Conservation (phyloP, 768 basidiomycete genomes). For the Coprinopsis strossmayeri region DNA sequence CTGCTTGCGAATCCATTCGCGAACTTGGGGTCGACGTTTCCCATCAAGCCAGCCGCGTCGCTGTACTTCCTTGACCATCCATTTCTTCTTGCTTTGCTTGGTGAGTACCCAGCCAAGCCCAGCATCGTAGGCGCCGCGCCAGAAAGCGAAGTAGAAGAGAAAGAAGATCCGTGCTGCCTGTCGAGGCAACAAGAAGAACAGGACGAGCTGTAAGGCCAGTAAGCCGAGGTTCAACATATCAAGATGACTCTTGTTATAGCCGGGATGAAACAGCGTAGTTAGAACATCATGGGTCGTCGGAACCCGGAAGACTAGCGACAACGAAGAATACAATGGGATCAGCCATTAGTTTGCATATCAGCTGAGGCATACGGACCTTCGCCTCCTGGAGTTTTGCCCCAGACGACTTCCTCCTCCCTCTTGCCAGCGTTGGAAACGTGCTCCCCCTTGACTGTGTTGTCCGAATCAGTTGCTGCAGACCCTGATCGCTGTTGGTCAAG, state of each 20-base stretch:
- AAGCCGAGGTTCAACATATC: conserved; percentile 81
- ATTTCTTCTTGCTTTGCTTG: conserved; percentile 91
- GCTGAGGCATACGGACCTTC: conserved; percentile 46
- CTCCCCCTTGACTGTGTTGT: conserved; percentile 10
- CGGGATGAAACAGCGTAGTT: conserved; percentile 78
- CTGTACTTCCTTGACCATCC: conserved; percentile 82
- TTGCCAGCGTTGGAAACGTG: conserved; percentile 11
- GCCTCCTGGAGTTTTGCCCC: conserved; percentile 82
- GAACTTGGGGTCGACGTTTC: conserved; percentile 49
- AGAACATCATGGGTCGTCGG: conserved; percentile 90
- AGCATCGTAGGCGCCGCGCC: conserved; percentile 86
- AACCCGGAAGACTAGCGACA: conserved; percentile 73
- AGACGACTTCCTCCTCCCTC: conserved; percentile 56
- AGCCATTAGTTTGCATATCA: conserved; percentile 5
- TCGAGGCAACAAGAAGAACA: conserved; percentile 65
- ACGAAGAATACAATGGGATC: conserved; percentile 10
- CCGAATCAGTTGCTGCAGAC: conserved; percentile 8
- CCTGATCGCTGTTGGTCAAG: not conserved
- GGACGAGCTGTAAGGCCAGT: conserved; percentile 67
- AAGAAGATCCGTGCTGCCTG: conserved; percentile 60
- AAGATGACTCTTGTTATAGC: conserved; percentile 80
- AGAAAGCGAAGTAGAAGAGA: conserved; percentile 86
- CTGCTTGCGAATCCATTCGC: conserved; percentile 82
- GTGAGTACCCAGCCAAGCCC: conserved; percentile 93
- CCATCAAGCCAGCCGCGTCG: conserved; percentile 86